Evolutionary conservation across 73 alveolate species (phyloP), one percentile per base, ranked within the genome.

Genomic region (Paramecium primaurelia): DNA sequence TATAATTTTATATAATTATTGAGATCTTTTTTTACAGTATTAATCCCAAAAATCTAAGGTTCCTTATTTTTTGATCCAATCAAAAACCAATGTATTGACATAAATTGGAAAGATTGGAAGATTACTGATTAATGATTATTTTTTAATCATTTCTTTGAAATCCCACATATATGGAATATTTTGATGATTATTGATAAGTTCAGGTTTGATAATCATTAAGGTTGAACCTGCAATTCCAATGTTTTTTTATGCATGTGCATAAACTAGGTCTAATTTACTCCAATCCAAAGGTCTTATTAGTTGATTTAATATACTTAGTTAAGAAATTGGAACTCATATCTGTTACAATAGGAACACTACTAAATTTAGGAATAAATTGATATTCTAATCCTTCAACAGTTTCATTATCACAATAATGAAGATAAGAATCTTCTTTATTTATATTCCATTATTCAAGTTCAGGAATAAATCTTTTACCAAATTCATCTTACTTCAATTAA

Each of bases 341-440:
- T 12, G 88, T 77, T n/a, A 93, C 95, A 32, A 94, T 30, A 12
- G 95, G 92, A 18, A 96, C 38, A 68, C 49, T 84, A 18, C 93
- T 95, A 69, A 58, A 92, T 26, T 96, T 96, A 85, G 96, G 95
- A 42, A 92, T 93, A 26, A 88, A 18, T 18, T 73, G 38, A 64
- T 94, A 83, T 71, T 93, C 98, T 40, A 96, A 93, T 42, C 98
- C 98, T 58, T 96, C 94, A 58, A 93, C 93, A 18, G 98, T 95
- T 77, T 96, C 98, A 86, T 96, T 95, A 92, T 88, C 95, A 69
- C 97, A 95, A 68, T 93, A 96, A 68, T 95, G 97, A 94, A 96
- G 86, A 93, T 93, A 96, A 11, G 97, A 95, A 8, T 93, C 93
- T 30, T 94, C 95, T 47, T 75, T 45, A 86, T 86, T 93, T 28